These are phyloP conservation scores for Asterella californica DNA, from an alignment of 225 moss, liverwort and hornwort species.

Conservation along the genomic window DNA sequence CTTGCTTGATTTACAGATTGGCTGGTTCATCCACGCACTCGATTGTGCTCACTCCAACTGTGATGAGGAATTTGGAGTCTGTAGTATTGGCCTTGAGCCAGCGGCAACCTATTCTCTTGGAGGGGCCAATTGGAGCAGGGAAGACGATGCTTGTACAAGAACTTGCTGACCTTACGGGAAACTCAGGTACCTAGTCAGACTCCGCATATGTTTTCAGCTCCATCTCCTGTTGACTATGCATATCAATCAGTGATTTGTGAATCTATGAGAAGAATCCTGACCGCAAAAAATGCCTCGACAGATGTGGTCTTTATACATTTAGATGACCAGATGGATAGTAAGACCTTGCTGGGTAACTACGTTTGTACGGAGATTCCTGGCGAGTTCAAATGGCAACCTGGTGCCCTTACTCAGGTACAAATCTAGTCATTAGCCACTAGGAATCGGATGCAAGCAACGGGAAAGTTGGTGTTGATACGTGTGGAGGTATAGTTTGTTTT, in stretches of 20 bases:
- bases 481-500: neutral
- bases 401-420: conserved; percentile 65
- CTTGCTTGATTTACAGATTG: conserved; percentile 12
- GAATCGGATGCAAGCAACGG: too few species aligned
- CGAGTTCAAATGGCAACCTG: conserved; percentile 97
- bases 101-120: conserved; percentile 77
- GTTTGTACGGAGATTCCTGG: conserved; percentile 94
- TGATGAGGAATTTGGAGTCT: conserved; percentile 79
- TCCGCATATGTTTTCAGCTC: neutral
- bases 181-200: conserved; percentile 35
- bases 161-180: conserved; percentile 71
- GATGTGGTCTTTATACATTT: conserved; percentile 86
- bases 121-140: conserved; percentile 91
- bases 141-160: conserved; percentile 90
- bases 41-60: conserved; percentile 81
- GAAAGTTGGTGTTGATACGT: too few species aligned
- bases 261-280: neutral
- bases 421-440: neutral
- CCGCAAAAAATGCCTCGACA: conserved; percentile 18
- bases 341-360: conserved; percentile 86
- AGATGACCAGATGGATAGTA: conserved; percentile 99
- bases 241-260: neutral
- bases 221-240: neutral
- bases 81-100: conserved; percentile 93
- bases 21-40: conserved; percentile 28